Evolutionary conservation across 768 basidiomycete species (phyloP), one percentile per base, ranked within the genome.

Genomic region (Mycena maculata): DNA sequence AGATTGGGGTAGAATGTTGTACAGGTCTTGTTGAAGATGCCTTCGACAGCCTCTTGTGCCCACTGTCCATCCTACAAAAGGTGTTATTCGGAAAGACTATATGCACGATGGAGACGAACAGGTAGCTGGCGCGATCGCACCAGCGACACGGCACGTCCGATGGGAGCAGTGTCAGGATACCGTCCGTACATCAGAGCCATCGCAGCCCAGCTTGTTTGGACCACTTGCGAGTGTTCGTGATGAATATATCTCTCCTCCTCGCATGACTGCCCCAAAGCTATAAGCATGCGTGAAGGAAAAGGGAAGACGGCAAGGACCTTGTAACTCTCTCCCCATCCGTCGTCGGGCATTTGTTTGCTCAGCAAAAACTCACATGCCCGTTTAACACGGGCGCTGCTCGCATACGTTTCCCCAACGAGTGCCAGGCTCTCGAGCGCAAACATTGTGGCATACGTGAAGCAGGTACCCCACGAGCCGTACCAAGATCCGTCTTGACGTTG

Each of bases 321-420:
- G 79, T 95, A 98, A 70, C 95, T 98, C 80, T 99, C 97, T 20
- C 97, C 97, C 96, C 98, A 99, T 0, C 97, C 97, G n/a, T 97
- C 97, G 74, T 99, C 97, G 8, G 80, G 81, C 74, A 91, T 87
- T 76, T 98, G 97, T 75, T 94, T 94, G 27, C 82, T 76, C 48
- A 96, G 72, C 31, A 99, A 78, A 78, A 97, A 98, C 23, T 90
- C 84, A 73, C 97, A 99, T 4, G 96, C 96, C 45, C 85, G 83
- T 60, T 85, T 85, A 28, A 89, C 89, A 44, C 83, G 76, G 25
- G 80, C 73, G 65, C 94, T 96, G 31, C 87, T 98, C 41, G 78
- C 82, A 73, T 94, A 96, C 12, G 89, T 93, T 81, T 99, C 96
- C 13, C 95, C 97, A 0, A 91, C 94, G 38, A 97, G 87, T 0